Evolutionary conservation across 139 green algal genomes (phyloP).

Genomic region (Haematococcus lacustris): DNA sequence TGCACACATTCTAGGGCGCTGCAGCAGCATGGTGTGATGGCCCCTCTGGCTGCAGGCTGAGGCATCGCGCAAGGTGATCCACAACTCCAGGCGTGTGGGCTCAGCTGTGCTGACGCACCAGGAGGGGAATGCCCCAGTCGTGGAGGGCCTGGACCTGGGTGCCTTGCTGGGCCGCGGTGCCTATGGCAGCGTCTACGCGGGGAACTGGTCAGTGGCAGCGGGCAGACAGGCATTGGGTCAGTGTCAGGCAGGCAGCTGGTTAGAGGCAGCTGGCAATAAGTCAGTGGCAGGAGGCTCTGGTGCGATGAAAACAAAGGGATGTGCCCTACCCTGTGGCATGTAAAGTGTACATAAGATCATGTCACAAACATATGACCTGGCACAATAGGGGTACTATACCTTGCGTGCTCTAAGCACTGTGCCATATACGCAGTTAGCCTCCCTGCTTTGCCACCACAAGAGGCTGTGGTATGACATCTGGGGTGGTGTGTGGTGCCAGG

Average conservation of each 20-base stretch:
- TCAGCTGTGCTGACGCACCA: background rate
- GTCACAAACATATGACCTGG: too few relatives aligned
- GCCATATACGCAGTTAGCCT: too few relatives aligned
- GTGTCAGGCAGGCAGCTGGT: background rate
- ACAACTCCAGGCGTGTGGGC: background rate
- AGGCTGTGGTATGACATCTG: background rate
- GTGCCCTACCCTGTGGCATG: background rate
- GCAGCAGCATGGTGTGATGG: too few relatives aligned
- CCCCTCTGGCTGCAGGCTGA: too few relatives aligned
- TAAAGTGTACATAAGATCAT: background rate
- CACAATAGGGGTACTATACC: too few relatives aligned
- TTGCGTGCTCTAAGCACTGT: too few relatives aligned
- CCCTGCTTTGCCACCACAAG: too few relatives aligned
- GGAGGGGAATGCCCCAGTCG: background rate
- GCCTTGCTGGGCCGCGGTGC: conserved; percentile 29
- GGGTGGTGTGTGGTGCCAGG: background rate
- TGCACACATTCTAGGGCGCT: too few relatives aligned
- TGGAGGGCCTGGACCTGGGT: conserved; percentile 1
- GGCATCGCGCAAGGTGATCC: background rate
- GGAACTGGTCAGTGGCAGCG: background rate
- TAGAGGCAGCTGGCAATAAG: background rate
- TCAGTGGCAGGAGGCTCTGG: background rate
- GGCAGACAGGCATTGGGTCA: background rate
- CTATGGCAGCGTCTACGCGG: conserved; percentile 29
- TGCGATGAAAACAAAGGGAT: background rate